phyloP scores from a whole-genome alignment of 257 asterid genomes.

The Nicotiana obtusifolia region DNA sequence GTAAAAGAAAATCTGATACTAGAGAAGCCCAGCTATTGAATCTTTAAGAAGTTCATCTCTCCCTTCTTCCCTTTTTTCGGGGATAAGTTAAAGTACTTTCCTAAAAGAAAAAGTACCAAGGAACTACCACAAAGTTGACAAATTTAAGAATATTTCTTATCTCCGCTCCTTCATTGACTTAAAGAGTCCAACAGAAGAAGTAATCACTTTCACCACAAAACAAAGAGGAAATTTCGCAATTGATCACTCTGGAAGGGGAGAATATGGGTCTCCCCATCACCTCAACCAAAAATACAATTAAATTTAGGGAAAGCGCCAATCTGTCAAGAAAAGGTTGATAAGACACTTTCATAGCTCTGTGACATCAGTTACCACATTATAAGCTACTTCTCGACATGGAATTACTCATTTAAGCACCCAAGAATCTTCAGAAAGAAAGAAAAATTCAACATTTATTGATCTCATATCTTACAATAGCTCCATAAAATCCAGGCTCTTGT shows the following conservation, averaged over 20 bases:
- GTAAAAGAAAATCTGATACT: not conserved
- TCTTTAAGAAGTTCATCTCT: not conserved
- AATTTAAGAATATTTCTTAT: not conserved
- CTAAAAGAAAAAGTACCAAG: too few species aligned
- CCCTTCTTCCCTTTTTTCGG: too few species aligned
- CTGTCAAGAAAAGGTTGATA: too few species aligned
- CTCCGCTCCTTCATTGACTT: not conserved
- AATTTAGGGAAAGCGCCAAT: not conserved
- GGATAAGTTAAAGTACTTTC: too few species aligned
- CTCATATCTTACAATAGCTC: slow-evolving; percentile 72
- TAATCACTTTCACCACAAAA: not conserved
- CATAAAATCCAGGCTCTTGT: slow-evolving; percentile 90
- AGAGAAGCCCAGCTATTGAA: not conserved
- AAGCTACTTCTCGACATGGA: slow-evolving; percentile 2
- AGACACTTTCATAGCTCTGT: too few species aligned
- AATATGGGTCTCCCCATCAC: not conserved
- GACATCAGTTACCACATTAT: not conserved
- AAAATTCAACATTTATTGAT: not conserved
- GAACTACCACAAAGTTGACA: too few species aligned
- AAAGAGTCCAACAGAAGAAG: not conserved
- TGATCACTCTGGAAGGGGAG: not conserved
- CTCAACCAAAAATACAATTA: not conserved
- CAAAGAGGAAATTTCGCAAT: not conserved
- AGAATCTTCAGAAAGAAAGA: slow-evolving; percentile 7
- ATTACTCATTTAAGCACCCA: not conserved